Evolutionary conservation across 257 asterid species (phyloP), one percentile per base, ranked within the genome.

Genomic region (Ilex asprella): DNA sequence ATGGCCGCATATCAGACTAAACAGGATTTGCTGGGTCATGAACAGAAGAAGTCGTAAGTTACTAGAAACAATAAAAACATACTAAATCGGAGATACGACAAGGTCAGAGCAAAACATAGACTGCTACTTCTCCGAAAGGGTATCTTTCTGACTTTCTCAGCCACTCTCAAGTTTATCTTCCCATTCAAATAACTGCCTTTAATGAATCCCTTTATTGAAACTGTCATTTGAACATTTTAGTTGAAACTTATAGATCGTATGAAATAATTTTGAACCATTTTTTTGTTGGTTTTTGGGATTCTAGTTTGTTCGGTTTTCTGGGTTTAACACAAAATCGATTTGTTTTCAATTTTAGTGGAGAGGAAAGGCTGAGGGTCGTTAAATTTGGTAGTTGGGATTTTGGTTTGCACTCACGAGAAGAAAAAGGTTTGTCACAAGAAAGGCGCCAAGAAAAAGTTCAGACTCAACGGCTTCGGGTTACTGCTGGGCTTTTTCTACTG

Each of bases 351-450:
- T 12, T 47, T 52, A 69, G 70, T 65, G 70, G 68, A 53, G 69
- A 41, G 27, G 54, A 27, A 49, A 75, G 72, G 60, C 31, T 46
- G 62, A 56, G 60, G 68, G 27, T 21, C 0, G 27, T 21, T 56
- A 15, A 53, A n/a, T 71, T 15, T 62, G 81, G 83, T 77, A 60
- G 95, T 81, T 84, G 61, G 56, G 75, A 53, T 74, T 70, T 73
- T 63, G 88, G 80, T 80, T 59, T 27, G 63, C 66, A 75, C 70
- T 86, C 96, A 86, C 95, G 74, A 58, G 95, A 75, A 21, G 27
- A 70, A 30, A 16, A 64, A 59, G 79, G 72, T 62, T 76, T 47
- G 70, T 81, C 95, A 82, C 92, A 81, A 54, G 82, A 81, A 86
- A 80, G 70, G 55, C 61, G 39, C 16, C 62, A 57, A 68, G 35